These are phyloP conservation scores for Carex myosuroides DNA, from an alignment of 176 grass and related monocot species.

Conservation along the genomic window DNA sequence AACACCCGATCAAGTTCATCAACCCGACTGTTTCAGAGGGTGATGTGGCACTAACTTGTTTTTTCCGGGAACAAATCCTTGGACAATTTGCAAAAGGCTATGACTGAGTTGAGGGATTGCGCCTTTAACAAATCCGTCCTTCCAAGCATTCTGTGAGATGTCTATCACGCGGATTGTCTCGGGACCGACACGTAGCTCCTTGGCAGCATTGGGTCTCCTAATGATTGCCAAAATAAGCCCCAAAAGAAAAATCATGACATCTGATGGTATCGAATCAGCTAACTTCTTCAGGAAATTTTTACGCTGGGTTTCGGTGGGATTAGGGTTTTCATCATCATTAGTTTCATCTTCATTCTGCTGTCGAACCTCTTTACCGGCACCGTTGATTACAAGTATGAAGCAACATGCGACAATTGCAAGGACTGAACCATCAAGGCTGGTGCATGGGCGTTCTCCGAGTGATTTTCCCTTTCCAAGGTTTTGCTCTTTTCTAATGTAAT, in stretches of 20 bases:
- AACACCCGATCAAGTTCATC: constrained; percentile 87
- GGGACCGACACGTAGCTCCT: constrained; percentile 45
- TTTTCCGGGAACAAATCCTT: constrained; percentile 63
- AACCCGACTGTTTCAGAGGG: constrained; percentile 65
- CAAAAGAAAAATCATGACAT: constrained; percentile 59
- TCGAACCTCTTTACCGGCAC: constrained; percentile 34
- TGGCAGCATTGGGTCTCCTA: constrained; percentile 45
- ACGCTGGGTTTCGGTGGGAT: neutral
- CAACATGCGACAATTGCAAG: constrained; percentile 40
- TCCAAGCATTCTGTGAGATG: constrained; percentile 62
- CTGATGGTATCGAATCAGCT: constrained; percentile 37
- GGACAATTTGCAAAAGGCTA: constrained; percentile 78
- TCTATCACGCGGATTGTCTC: constrained; percentile 43
- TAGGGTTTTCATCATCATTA: neutral
- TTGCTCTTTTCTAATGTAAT: constrained; percentile 73
- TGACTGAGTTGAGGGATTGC: constrained; percentile 69
- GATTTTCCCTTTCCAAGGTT: constrained; percentile 55
- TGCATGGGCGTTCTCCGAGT: constrained; percentile 30
- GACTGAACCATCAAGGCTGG: constrained; percentile 52
- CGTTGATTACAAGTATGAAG: constrained; percentile 73
- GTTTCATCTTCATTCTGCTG: neutral
- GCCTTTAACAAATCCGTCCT: constrained; percentile 66
- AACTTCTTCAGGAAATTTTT: constrained; percentile 8
- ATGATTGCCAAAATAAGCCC: constrained; percentile 59
- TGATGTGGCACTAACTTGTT: constrained; percentile 44